Evolutionary conservation across 768 basidiomycete species (phyloP), one percentile per base, ranked within the genome.

Genomic region (Favolaschia claudopus): DNA sequence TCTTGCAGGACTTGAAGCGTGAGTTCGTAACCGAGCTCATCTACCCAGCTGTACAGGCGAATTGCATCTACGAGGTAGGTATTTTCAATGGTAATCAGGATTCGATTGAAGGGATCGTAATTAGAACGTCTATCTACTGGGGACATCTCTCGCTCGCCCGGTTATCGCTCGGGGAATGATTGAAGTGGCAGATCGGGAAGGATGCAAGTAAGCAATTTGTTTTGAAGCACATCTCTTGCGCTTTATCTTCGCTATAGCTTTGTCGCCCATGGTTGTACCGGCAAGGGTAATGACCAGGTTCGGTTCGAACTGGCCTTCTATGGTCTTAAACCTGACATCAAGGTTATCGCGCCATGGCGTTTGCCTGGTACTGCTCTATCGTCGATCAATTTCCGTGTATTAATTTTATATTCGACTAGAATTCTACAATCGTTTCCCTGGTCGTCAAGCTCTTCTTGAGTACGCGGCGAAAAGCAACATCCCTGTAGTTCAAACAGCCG

Each of bases 151-250:
- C 48, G 96, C 97, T 48, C 93, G 97, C 27, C 97, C 97, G 22
- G 96, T 99, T 68, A 99, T 99, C 72, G 95, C 97, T 53, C 95
- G 97, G 62, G 96, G 96, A 25, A 99, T 99, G 97, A 99, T 99
- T 59, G 89, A 89, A 33, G 81, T 92, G 50, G 97, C 96, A 19
- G 93, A 91, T 36, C 81, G 79, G 66, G 95, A 98, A 75, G 89
- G 90, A 46, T 99, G 97, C 93, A 93, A 98, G 94, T 96, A 74
- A 82, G 93, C 2, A 67, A 28, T 43, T 37, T 46, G 36, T 32
- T 40, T 45, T 33, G 12, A 48, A 5, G 10, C 17, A 43, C 24
- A 37, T 24, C 7, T 7, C 45, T 17, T 37, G 19, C 49, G 6
- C 37, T 25, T 24, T 43, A 20, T 49, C 25, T 38, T 38, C 40